A percentile compares a stretch with the other conserved stretches of the same genome.
phyloP scores from a whole-genome alignment of 352 stramenopile genomes.

The Phytopythium litorale region DNA sequence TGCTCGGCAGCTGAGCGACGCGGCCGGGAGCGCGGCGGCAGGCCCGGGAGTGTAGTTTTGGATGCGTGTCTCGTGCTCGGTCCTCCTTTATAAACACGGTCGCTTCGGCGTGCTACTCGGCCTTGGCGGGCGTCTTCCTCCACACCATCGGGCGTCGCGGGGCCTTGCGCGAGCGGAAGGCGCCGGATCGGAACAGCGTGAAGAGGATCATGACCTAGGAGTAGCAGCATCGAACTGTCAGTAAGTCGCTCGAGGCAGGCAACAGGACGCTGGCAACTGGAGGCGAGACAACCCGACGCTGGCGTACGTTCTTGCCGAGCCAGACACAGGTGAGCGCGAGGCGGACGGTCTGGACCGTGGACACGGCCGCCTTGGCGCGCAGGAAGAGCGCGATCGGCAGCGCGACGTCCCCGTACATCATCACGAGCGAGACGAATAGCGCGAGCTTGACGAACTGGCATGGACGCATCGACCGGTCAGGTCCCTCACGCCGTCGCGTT shows the following conservation, averaged over 20 bases:
- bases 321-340: constrained; percentile 34
- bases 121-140: constrained; percentile 8
- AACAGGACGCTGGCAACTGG: too few species aligned
- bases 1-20: constrained; percentile 47
- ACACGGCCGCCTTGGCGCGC: constrained; percentile 4
- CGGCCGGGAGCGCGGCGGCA: not conserved
- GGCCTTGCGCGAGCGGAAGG: constrained; percentile 15
- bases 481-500: not conserved
- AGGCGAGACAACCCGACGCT: not conserved
- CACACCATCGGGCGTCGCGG: not conserved
- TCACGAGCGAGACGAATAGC: constrained; percentile 47
- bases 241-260: not conserved
- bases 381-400: constrained; percentile 28
- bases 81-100: not conserved
- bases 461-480: not conserved
- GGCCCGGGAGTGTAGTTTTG: not conserved
- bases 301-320: constrained; percentile 34
- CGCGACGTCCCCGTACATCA: constrained; percentile 58
- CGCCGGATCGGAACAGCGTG: constrained; percentile 28
- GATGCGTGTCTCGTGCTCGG: not conserved
- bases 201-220: constrained; percentile 28
- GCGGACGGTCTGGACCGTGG: constrained; percentile 12
- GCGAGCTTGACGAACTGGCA: constrained; percentile 54
- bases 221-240: not conserved
- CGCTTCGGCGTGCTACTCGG: constrained; percentile 4